Percentiles rank a stretch among this genome's conserved stretches.
These are phyloP conservation scores for Tylopilus felleus DNA, from an alignment of 768 basidiomycete genomes.

Conservation along the genomic window DNA sequence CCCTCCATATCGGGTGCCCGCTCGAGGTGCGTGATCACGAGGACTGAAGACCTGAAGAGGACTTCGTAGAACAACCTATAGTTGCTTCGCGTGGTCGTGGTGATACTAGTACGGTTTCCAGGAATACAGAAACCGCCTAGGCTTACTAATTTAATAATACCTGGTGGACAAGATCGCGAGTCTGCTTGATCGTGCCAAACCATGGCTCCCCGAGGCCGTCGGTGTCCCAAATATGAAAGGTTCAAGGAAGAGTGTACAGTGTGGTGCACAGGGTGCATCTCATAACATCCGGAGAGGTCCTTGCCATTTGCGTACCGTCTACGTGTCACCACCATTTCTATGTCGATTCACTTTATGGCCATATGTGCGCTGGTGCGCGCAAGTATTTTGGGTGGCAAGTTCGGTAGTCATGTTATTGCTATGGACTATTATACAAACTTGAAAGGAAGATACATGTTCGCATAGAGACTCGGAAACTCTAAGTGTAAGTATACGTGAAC, in stretches of 20 bases:
- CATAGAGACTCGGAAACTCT: conserved; percentile 6
- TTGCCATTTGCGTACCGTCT: too few relatives aligned
- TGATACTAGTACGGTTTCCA: conserved; percentile 39
- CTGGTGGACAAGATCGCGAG: conserved; percentile 32
- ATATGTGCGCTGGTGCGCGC: too few relatives aligned
- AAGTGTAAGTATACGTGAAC: not conserved
- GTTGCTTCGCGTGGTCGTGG: conserved; percentile 35
- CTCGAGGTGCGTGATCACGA: conserved; percentile 41
- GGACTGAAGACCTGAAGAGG: conserved; percentile 35
- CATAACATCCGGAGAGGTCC: conserved; percentile 24
- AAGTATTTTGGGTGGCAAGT: too few relatives aligned
- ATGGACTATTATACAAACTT: not conserved
- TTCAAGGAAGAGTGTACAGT: conserved; percentile 24
- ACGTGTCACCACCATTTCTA: too few relatives aligned
- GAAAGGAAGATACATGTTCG: conserved; percentile 1
- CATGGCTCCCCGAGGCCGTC: conserved; percentile 34
- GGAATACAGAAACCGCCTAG: conserved; percentile 40
- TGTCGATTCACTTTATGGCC: too few relatives aligned
- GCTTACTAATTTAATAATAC: too few relatives aligned
- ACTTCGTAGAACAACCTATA: conserved; percentile 42
- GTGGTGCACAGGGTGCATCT: conserved; percentile 39
- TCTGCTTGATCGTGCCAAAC: conserved; percentile 30
- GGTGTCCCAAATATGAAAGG: conserved; percentile 33
- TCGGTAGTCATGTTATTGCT: not conserved
- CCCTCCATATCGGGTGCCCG: conserved; percentile 31